Evolutionary conservation across 2,329 filamentous ascomycete species (phyloP).

Genomic region (Aspergillus cejpii): DNA sequence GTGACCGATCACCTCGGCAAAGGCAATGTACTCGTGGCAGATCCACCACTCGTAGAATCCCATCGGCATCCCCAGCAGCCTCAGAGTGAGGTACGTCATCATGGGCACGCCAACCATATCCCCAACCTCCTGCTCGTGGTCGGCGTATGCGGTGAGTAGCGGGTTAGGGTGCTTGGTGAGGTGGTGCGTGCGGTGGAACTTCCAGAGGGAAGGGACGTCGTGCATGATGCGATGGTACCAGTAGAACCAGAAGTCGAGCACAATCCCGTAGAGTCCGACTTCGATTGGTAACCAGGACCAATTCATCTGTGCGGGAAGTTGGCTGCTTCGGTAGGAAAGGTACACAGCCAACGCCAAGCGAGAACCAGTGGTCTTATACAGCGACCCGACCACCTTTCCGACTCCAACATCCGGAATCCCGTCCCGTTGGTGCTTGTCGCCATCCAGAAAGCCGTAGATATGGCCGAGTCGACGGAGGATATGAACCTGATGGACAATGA

Average conservation of each 20-base stretch:
- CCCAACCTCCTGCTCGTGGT: conserved; percentile 40
- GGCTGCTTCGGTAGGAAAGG: conserved; percentile 24
- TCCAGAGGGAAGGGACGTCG: conserved; percentile 37
- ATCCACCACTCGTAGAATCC: conserved; percentile 47
- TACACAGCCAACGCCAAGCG: conserved; percentile 33
- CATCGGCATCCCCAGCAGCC: conserved; percentile 37
- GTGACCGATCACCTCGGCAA: conserved; percentile 24
- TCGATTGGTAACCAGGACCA: conserved; percentile 38
- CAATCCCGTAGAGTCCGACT: conserved; percentile 38
- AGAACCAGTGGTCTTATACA: conserved; percentile 30
- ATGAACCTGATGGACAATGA: conserved; percentile 38
- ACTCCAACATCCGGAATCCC: conserved; percentile 40
- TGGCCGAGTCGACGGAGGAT: conserved; percentile 37
- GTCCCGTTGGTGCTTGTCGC: conserved; percentile 42
- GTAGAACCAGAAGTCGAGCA: conserved; percentile 41
- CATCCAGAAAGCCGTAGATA: conserved; percentile 40
- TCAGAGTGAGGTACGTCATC: conserved; percentile 35
- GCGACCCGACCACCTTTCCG: conserved; percentile 28
- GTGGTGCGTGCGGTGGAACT: conserved; percentile 44
- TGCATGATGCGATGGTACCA: conserved; percentile 42
- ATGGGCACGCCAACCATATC: conserved; percentile 41
- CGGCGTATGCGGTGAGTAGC: conserved; percentile 40
- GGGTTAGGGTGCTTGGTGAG: conserved; percentile 44
- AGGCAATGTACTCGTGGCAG: conserved; percentile 42
- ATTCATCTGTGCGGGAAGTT: conserved; percentile 22